These are phyloP conservation scores for Tinospora cordifolia DNA, from an alignment of 164 flowering plant genomes.

Conservation along the genomic window DNA sequence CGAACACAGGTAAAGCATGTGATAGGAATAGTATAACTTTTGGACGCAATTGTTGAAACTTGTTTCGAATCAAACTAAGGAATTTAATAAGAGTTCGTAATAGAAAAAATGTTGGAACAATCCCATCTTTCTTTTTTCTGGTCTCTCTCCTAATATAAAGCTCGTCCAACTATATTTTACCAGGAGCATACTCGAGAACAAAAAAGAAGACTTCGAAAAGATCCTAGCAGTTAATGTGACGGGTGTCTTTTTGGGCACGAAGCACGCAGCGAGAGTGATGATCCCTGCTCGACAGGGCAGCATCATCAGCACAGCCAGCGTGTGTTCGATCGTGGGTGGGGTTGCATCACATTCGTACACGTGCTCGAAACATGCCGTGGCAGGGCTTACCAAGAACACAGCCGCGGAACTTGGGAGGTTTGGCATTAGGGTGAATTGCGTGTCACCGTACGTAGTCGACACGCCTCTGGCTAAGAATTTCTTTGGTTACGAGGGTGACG, in stretches of 20 bases:
- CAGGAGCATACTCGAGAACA: background rate
- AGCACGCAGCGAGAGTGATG: slow-evolving; percentile 20
- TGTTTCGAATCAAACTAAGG: no score
- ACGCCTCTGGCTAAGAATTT: background rate
- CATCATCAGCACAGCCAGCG: slow-evolving; percentile 8
- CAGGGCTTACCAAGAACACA: slow-evolving; percentile 8
- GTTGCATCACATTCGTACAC: background rate
- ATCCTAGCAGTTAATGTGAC: slow-evolving; percentile 23
- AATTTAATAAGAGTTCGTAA: no score
- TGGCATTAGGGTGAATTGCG: slow-evolving; percentile 12
- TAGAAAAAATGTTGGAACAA: no score
- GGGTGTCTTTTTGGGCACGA: slow-evolving; percentile 28
- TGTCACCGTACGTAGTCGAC: background rate
- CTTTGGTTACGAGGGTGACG: background rate
- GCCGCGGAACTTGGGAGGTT: slow-evolving; percentile 11
- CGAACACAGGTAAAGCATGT: no score
- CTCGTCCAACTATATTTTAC: background rate
- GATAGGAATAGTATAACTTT: no score
- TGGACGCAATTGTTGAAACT: no score
- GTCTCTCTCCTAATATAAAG: no score
- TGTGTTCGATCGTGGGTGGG: background rate
- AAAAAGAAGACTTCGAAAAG: slow-evolving; percentile 13
- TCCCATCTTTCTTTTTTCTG: no score
- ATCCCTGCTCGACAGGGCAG: slow-evolving; percentile 1
- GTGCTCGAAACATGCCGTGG: slow-evolving; percentile 9